These are phyloP conservation scores for Fraxinus angustifolia DNA, from an alignment of 305 asterid species.

Conservation along the genomic window DNA sequence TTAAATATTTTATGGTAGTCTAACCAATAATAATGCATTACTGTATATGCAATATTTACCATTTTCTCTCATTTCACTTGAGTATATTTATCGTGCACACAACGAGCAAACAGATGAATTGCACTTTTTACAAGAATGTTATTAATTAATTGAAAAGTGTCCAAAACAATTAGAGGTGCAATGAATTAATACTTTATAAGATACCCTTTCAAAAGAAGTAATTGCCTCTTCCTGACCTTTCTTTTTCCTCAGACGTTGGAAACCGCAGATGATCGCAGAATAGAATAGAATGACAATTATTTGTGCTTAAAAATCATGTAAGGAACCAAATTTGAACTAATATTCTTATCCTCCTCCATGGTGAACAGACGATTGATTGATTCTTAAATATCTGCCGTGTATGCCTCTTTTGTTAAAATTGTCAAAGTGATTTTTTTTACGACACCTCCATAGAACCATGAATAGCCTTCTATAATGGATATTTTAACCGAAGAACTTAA, in stretches of 20 bases:
- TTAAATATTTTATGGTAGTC: background rate
- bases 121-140: background rate
- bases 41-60: background rate
- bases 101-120: background rate
- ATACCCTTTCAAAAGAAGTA: conserved; percentile 21
- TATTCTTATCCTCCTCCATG: background rate
- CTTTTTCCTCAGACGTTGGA: conserved; percentile 27
- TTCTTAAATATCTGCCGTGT: background rate
- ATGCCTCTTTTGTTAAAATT: background rate
- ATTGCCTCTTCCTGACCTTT: conserved; percentile 37
- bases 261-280: conserved; percentile 16
- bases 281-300: conserved; percentile 19
- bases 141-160: background rate
- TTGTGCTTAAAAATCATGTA: conserved; percentile 17
- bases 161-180: background rate
- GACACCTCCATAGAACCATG: background rate
- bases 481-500: background rate
- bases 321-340: background rate
- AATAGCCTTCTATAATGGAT: background rate
- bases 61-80: background rate
- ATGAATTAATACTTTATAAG: background rate
- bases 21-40: background rate
- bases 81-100: background rate
- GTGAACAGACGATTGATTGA: background rate
- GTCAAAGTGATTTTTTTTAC: background rate